These are phyloP conservation scores for Paramecium pentaurelia DNA, from an alignment of 73 alveolate genomes.

Conservation along the genomic window DNA sequence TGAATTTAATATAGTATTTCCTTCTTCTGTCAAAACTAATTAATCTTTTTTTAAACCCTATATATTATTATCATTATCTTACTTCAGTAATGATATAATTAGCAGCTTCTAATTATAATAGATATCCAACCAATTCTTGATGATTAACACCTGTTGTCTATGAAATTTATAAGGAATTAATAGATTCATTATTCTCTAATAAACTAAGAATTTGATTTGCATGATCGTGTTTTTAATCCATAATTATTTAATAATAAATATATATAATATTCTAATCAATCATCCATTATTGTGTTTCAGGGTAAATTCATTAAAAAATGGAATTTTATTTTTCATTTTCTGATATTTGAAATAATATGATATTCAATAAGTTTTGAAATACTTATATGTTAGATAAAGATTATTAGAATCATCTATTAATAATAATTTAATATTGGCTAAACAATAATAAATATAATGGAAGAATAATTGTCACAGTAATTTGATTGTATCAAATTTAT, in stretches of 20 bases:
- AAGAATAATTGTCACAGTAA: not conserved
- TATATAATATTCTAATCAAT: not conserved
- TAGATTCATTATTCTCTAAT: not conserved
- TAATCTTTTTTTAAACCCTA: not conserved
- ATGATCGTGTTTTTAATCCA: slow-evolving; percentile 1
- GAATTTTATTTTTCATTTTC: not conserved
- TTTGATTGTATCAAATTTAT: slow-evolving; percentile 12
- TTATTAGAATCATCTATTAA: not conserved
- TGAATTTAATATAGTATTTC: not conserved
- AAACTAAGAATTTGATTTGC: not conserved
- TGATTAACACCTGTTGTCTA: not conserved
- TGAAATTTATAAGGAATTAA: not conserved
- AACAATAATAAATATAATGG: not conserved
- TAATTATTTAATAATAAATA: not conserved
- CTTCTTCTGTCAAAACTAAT: slow-evolving; percentile 47
- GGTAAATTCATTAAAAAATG: no score
- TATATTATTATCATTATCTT: not conserved
- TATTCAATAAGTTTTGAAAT: not conserved
- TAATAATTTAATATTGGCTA: not conserved
- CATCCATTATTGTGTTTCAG: not conserved
- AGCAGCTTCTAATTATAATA: not conserved
- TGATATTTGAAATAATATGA: no score
- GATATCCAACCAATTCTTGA: slow-evolving; percentile 49
- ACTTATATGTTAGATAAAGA: not conserved
- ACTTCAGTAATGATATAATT: slow-evolving; percentile 44